Base-by-base conservation (phyloP, 2,329 filamentous ascomycete genomes). In the Fusarium chuoi region DNA sequence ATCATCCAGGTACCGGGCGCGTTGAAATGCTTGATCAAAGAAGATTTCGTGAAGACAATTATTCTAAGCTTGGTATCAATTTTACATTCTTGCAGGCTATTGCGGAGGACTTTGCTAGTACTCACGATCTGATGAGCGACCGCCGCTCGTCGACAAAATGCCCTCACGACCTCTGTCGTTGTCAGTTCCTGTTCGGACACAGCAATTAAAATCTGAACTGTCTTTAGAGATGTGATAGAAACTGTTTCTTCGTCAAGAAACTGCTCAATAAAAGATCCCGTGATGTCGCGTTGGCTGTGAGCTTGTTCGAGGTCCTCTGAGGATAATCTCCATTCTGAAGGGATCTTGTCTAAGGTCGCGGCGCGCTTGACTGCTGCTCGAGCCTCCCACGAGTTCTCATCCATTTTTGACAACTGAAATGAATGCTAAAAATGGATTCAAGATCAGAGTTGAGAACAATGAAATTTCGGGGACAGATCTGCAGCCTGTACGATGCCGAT, bases 101-200 rank as follows among this genome's bases (percentile, higher is more conserved):
- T 88, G 64, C 89, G 87, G 5, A 30, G 4, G 17, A 5, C 12
- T 5, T 5, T 6, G 3, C 8, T 4, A 5, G 7, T 36, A 17
- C 78, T 56, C 75, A 89, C 86, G 41, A 89, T 80, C 71, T 91
- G 89, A 67, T 91, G 89, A 1, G 89, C 88, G 18, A 87, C 78
- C 0, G 84, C 83, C 0, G 85, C 84, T 13, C 83, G 75, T 74
- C 86, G 87, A 77, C 85, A 87, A 75, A 87, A 91, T 0, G 87
- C 88, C 11, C 78, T 81, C 3, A 84, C 82, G 3, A 90, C 88
- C 15, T 88, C 84, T 1, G 81, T 77, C 0, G 83, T 58, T 4
- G 74, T 61, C 7, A 61, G 3, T 8, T 48, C 52, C 18, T 35
- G 33, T 12, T 59, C 28, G 0, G 18, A 30, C 3, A 76, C n/a